A percentile compares a stretch with the other conserved stretches of the same genome.
Evolutionary conservation across 2,329 filamentous ascomycete species (phyloP).

Genomic region (Calonectria henricotiae): DNA sequence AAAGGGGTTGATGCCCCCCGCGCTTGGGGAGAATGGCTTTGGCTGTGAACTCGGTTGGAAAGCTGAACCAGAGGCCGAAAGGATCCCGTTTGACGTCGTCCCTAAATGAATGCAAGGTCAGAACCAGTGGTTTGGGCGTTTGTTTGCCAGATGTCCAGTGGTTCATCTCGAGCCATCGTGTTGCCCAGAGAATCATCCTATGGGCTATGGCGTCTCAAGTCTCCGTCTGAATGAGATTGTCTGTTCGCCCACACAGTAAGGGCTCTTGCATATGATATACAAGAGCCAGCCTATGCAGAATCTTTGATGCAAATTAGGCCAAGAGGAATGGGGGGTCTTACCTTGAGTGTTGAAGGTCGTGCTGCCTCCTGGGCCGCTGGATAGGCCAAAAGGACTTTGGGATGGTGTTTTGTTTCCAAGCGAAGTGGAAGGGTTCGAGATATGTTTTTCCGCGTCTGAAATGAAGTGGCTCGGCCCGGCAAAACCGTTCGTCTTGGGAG

Average conservation of each 20-base stretch:
- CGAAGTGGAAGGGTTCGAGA: slow-evolving; percentile 37
- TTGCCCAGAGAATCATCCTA: slow-evolving; percentile 40
- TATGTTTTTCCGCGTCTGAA: slow-evolving; percentile 38
- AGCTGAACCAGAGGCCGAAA: slow-evolving; percentile 36
- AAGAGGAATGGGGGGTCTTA: slow-evolving; percentile 45
- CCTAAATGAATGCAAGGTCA: slow-evolving; percentile 54
- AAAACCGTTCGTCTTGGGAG: slow-evolving; percentile 39
- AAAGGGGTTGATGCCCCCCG: slow-evolving; percentile 40
- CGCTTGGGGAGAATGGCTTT: slow-evolving; percentile 48
- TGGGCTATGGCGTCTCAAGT: slow-evolving; percentile 49
- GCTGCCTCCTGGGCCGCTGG: slow-evolving; percentile 32
- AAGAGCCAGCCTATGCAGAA: slow-evolving; percentile 46
- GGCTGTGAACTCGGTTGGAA: slow-evolving; percentile 44
- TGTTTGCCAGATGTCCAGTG: slow-evolving; percentile 53
- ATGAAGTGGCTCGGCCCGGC: slow-evolving; percentile 55
- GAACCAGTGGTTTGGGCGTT: slow-evolving; percentile 52
- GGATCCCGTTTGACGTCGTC: slow-evolving; percentile 48
- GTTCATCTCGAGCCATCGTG: slow-evolving; percentile 50
- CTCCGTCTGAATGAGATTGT: slow-evolving; percentile 50
- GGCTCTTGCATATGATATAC: slow-evolving; percentile 35
- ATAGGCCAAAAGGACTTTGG: not conserved
- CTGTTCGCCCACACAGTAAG: slow-evolving; percentile 45
- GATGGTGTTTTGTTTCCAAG: slow-evolving; percentile 19
- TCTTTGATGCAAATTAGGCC: slow-evolving; percentile 48
- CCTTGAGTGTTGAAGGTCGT: slow-evolving; percentile 44